These are phyloP conservation scores for Verticillium klebahnii DNA, from an alignment of 2,329 filamentous ascomycete species.

Conservation along the genomic window DNA sequence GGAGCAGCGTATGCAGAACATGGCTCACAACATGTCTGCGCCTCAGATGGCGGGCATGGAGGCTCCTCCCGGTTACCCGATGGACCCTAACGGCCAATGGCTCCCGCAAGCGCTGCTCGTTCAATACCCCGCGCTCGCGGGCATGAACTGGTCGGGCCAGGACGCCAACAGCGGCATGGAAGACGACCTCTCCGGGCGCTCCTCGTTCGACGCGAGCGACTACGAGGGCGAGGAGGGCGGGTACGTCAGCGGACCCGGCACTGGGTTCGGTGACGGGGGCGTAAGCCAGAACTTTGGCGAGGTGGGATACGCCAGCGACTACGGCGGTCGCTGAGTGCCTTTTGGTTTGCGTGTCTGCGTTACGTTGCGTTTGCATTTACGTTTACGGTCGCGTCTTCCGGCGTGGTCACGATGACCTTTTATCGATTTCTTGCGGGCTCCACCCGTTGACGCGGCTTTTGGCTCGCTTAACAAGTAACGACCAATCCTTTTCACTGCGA, in stretches of 20 bases:
- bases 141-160: slow-evolving; percentile 70
- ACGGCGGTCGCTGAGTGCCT: slow-evolving; percentile 21
- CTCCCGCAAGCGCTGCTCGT: slow-evolving; percentile 85
- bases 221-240: slow-evolving; percentile 68
- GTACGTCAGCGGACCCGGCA: slow-evolving; percentile 60
- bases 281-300: slow-evolving; percentile 52
- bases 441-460: not conserved
- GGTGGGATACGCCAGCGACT: slow-evolving; percentile 50
- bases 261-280: slow-evolving; percentile 52
- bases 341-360: not conserved
- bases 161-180: slow-evolving; percentile 69
- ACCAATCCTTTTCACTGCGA: not conserved
- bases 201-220: slow-evolving; percentile 78
- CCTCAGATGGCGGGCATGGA: slow-evolving; percentile 52
- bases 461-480: not conserved
- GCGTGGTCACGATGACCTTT: not conserved
- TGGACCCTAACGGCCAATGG: slow-evolving; percentile 55
- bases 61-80: slow-evolving; percentile 51
- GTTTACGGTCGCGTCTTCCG: not conserved
- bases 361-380: not conserved
- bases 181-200: slow-evolving; percentile 72
- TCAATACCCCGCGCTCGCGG: slow-evolving; percentile 90
- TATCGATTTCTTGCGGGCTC: not conserved
- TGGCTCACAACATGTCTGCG: slow-evolving; percentile 55
- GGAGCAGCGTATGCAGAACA: slow-evolving; percentile 65